These are phyloP conservation scores for Komagataella mondaviorum DNA, from an alignment of 805 yeast species.

Conservation along the genomic window DNA sequence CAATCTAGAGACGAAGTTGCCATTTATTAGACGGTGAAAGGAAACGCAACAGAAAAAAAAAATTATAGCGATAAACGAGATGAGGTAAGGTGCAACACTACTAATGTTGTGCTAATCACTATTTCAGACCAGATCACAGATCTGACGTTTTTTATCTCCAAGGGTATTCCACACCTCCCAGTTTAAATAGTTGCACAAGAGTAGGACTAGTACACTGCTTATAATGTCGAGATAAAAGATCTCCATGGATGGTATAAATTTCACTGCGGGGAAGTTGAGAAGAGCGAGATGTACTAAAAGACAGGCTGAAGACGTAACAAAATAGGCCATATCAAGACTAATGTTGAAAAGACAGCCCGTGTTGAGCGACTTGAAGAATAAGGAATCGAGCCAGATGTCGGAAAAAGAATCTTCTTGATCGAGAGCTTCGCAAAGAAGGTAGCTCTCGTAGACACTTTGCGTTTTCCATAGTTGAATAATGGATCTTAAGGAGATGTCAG, in stretches of 20 bases:
- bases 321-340: background rate
- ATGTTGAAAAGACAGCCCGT: background rate
- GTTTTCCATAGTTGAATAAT: background rate
- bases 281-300: background rate
- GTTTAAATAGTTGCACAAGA: background rate
- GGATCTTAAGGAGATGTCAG: background rate
- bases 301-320: background rate
- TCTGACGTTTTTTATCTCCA: background rate
- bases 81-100: background rate
- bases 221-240: background rate
- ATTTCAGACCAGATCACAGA: background rate
- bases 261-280: background rate
- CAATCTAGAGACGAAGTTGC: conserved; percentile 39
- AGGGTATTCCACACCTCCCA: background rate
- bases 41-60: background rate
- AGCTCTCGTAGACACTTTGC: background rate
- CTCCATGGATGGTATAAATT: background rate
- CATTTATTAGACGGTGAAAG: background rate
- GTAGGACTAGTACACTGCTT: background rate
- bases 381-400: background rate
- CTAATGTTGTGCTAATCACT: background rate
- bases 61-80: background rate
- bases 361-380: background rate
- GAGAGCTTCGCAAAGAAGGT: background rate
- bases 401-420: background rate